These are phyloP conservation scores for Serendipita indica DNA, from an alignment of 768 basidiomycete genomes.

Conservation along the genomic window DNA sequence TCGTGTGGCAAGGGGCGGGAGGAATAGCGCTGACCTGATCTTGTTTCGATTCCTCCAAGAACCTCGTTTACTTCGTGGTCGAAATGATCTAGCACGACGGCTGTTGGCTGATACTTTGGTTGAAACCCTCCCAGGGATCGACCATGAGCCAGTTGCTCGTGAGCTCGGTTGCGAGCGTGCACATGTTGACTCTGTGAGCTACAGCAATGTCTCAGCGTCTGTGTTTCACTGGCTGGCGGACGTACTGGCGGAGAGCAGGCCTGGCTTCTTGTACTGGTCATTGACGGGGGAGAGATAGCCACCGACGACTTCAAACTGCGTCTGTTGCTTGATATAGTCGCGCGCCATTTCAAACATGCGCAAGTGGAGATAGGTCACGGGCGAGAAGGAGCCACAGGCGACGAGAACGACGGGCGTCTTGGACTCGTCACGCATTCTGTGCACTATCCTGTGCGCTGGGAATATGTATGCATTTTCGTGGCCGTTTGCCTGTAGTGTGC, in stretches of 20 bases:
- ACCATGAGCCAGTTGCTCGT: slow-evolving; percentile 94
- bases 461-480: slow-evolving; percentile 3
- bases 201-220: slow-evolving; percentile 10
- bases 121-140: slow-evolving; percentile 97
- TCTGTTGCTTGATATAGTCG: slow-evolving; percentile 86
- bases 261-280: slow-evolving; percentile 93
- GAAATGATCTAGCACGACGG: slow-evolving; percentile 94
- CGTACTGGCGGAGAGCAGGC: slow-evolving; percentile 45
- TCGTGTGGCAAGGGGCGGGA: slow-evolving; percentile 9
- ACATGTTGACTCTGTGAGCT: slow-evolving; percentile 60
- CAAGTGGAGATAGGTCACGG: slow-evolving; percentile 92
- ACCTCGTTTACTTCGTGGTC: slow-evolving; percentile 84
- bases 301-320: slow-evolving; percentile 83
- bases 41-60: slow-evolving; percentile 55
- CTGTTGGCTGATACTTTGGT: slow-evolving; percentile 78
- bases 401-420: slow-evolving; percentile 88
- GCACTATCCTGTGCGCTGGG: slow-evolving; percentile 8
- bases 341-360: slow-evolving; percentile 99
- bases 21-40: slow-evolving; percentile 31
- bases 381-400: slow-evolving; percentile 95
- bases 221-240: background rate
- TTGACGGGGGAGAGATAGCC: slow-evolving; percentile 95
- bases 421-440: slow-evolving; percentile 8
- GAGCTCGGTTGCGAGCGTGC: slow-evolving; percentile 75
- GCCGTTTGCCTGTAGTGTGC: background rate